A percentile compares a stretch with the other conserved stretches of the same genome.
Evolutionary conservation across 164 flowering plant genomes (phyloP).

Genomic region (Platanus orientalis): DNA sequence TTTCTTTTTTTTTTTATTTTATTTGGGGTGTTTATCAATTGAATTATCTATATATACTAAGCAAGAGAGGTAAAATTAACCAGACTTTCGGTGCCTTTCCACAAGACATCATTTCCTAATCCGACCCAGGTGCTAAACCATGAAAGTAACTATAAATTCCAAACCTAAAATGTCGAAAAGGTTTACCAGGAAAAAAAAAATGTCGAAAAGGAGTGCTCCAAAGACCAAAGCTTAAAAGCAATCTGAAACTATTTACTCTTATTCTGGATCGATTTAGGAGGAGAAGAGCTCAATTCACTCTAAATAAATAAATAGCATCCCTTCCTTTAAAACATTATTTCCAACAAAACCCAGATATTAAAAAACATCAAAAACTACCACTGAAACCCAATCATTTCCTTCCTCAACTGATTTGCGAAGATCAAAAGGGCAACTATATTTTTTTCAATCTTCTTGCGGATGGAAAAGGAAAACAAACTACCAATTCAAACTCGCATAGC

Average conservation of each 20-base stretch:
- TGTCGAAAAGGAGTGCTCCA: neutral
- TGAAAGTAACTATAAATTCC: neutral
- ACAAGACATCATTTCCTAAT: neutral
- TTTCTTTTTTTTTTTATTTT: neutral
- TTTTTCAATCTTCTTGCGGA: neutral
- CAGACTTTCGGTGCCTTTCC: neutral
- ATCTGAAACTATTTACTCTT: neutral
- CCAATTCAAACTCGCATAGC: conserved; percentile 1
- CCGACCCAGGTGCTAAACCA: neutral
- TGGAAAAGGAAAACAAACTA: neutral
- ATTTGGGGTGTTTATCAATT: conserved; percentile 1
- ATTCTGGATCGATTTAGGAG: neutral
- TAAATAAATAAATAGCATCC: neutral
- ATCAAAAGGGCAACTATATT: neutral
- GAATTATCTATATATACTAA: neutral
- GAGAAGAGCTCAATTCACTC: conserved; percentile 2
- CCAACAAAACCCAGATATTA: neutral
- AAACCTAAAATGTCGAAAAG: neutral
- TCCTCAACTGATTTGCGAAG: neutral
- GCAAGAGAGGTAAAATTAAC: neutral
- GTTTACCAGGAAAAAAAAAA: no score
- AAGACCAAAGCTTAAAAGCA: neutral
- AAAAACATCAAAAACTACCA: neutral
- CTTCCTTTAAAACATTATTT: neutral
- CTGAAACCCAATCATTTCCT: no score